phyloP scores from a whole-genome alignment of 2,329 filamentous ascomycete genomes.

The Paraphoma sp. region DNA sequence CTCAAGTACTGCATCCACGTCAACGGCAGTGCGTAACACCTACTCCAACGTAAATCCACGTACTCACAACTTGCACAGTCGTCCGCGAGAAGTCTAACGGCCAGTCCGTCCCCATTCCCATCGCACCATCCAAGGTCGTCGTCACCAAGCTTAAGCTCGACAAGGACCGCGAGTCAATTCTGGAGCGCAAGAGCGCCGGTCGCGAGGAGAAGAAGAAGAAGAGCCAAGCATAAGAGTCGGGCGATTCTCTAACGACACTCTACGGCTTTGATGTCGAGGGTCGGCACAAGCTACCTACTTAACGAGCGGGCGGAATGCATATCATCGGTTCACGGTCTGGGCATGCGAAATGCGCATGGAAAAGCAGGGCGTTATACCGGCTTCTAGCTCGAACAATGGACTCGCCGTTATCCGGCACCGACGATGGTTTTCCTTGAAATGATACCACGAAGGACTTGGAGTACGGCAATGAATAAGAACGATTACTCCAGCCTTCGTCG shows the following conservation, averaged over 20 bases:
- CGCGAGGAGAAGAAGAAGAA: constrained; percentile 79
- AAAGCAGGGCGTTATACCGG: constrained; percentile 48
- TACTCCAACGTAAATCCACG: neutral
- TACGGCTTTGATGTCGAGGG: constrained; percentile 43
- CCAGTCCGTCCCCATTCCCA: constrained; percentile 91
- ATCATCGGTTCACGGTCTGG: constrained; percentile 45
- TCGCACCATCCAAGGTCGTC: constrained; percentile 96
- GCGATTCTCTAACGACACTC: constrained; percentile 45
- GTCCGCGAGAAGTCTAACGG: constrained; percentile 97
- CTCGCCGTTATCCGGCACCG: constrained; percentile 42
- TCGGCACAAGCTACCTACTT: constrained; percentile 42
- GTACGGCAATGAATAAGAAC: constrained; percentile 30
- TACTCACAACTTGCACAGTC: constrained; percentile 57
- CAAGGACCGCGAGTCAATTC: constrained; percentile 90
- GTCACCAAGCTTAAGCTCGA: constrained; percentile 99
- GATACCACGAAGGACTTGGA: constrained; percentile 36
- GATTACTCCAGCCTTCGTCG: constrained; percentile 33
- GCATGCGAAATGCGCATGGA: constrained; percentile 42
- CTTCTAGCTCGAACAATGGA: constrained; percentile 47
- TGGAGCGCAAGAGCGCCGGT: constrained; percentile 83
- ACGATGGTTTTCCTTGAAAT: constrained; percentile 39
- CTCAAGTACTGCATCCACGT: constrained; percentile 94
- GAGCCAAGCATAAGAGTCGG: constrained; percentile 56
- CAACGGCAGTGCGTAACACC: constrained; percentile 67
- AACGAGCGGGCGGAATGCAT: constrained; percentile 49